Evolutionary conservation across 2,329 filamentous ascomycete genomes (phyloP).

Genomic region (Beauveria varroae): DNA sequence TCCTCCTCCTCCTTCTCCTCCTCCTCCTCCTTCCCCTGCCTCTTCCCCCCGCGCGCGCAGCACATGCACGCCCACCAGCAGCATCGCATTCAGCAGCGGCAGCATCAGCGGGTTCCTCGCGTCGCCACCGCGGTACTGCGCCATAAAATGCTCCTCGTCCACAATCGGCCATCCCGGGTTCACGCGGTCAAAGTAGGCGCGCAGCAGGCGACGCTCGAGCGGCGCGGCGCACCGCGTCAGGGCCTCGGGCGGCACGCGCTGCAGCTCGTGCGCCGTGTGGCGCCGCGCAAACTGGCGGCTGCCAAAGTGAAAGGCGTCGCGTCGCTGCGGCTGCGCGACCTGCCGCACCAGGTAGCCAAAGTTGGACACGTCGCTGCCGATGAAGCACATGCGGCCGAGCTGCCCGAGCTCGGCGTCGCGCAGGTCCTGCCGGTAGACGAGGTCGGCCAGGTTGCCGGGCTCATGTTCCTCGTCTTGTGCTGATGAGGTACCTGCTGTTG

Average conservation of each 20-base stretch:
- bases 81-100: constrained; percentile 40
- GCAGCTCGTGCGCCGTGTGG: constrained; percentile 23
- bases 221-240: constrained; percentile 34
- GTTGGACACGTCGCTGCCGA: constrained; percentile 49
- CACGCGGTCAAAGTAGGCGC: constrained; percentile 42
- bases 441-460: constrained; percentile 40
- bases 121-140: constrained; percentile 38
- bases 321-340: constrained; percentile 24
- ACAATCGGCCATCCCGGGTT: constrained; percentile 45
- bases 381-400: constrained; percentile 42
- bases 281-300: constrained; percentile 28
- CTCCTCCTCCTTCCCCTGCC: too few relatives aligned
- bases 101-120: constrained; percentile 37
- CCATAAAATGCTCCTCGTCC: constrained; percentile 44
- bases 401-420: constrained; percentile 37
- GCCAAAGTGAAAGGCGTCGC: constrained; percentile 26
- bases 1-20: background rate
- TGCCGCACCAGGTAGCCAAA: constrained; percentile 47
- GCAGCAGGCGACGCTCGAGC: constrained; percentile 41
- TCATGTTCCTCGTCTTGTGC: constrained; percentile 29
- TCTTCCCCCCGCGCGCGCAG: constrained; percentile 22
- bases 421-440: constrained; percentile 41
- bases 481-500: background rate
- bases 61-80: constrained; percentile 45
- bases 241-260: constrained; percentile 37